Evolutionary conservation across 2,329 filamentous ascomycete genomes (phyloP).

Genomic region (Verticillium nonalfalfae): DNA sequence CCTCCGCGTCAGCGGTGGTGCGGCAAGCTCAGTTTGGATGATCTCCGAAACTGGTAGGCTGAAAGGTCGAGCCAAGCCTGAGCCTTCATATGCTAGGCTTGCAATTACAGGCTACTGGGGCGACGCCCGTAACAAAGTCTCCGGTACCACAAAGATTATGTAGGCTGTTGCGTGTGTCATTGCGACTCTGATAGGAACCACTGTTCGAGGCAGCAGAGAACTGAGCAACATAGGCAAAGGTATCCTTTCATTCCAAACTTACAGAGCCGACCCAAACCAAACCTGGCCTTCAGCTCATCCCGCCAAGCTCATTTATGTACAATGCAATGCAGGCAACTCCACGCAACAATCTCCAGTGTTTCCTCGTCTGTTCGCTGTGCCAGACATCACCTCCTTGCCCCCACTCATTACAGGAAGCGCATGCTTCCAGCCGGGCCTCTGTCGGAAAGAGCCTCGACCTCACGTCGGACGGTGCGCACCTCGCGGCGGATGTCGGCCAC

Average conservation of each 20-base stretch:
- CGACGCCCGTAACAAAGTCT: background rate
- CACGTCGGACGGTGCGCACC: constrained; percentile 34
- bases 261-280: background rate
- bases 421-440: constrained; percentile 34
- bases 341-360: background rate
- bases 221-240: background rate
- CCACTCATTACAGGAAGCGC: constrained; percentile 33
- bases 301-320: background rate
- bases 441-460: constrained; percentile 37
- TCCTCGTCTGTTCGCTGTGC: background rate
- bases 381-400: background rate
- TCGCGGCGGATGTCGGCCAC: constrained; percentile 34
- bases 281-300: background rate
- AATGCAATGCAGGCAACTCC: background rate
- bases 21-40: background rate
- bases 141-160: background rate
- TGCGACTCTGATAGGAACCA: too few species aligned
- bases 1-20: background rate
- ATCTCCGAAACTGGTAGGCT: background rate
- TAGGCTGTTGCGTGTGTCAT: too few species aligned
- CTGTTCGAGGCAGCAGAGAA: too few species aligned
- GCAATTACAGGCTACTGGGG: background rate
- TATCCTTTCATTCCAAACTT: background rate
- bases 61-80: background rate
- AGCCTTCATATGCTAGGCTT: background rate